Percentiles rank a stretch among this genome's conserved stretches.
phyloP scores from a whole-genome alignment of 495 filamentous ascomycete genomes.

The Penicillium simplicissimum region DNA sequence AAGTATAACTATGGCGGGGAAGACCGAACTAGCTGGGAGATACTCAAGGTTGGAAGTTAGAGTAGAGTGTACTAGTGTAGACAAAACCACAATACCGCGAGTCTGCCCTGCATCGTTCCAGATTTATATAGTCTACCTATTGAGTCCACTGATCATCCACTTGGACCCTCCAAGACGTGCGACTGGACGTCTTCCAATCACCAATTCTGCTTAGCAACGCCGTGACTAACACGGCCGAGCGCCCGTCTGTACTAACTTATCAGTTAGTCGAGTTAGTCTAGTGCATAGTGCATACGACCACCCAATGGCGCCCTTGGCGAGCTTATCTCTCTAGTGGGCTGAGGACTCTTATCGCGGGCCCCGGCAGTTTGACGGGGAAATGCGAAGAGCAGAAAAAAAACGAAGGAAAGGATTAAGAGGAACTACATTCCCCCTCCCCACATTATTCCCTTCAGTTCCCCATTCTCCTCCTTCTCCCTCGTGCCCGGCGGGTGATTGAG shows the following conservation, averaged over 20 bases:
- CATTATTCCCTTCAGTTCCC: background rate
- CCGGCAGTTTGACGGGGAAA: slow-evolving; percentile 6
- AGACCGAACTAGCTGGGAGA: background rate
- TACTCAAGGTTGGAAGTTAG: background rate
- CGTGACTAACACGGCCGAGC: slow-evolving; percentile 29
- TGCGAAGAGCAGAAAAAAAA: background rate
- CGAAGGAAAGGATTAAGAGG: background rate
- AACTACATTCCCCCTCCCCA: slow-evolving; percentile 1
- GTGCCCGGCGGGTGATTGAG: background rate
- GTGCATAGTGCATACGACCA: background rate
- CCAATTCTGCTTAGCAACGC: background rate
- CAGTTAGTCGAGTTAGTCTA: too few species aligned
- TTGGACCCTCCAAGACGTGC: background rate
- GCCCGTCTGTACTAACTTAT: background rate
- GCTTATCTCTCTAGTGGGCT: slow-evolving; percentile 25
- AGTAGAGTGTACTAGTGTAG: background rate
- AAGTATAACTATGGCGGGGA: background rate
- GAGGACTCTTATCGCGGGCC: background rate
- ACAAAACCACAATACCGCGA: background rate
- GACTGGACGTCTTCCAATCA: background rate
- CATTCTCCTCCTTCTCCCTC: background rate
- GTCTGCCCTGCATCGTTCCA: background rate
- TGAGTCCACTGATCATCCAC: background rate
- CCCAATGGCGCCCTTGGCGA: slow-evolving; percentile 18
- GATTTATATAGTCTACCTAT: background rate